phyloP scores from a whole-genome alignment of 2,329 filamentous ascomycete species.

The Paecilomyces dactylethromorphus region DNA sequence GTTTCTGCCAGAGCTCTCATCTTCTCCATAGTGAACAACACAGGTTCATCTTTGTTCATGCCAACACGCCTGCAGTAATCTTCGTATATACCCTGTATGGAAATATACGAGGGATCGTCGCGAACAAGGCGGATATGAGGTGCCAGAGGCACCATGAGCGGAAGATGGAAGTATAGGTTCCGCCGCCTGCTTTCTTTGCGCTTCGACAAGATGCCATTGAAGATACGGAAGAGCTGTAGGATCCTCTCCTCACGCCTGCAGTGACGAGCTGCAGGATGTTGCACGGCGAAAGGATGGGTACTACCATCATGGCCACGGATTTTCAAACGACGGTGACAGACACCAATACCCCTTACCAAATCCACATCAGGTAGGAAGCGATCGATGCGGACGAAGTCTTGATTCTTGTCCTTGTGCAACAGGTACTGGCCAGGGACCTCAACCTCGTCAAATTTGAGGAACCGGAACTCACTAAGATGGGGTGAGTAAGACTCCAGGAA shows the following conservation, averaged over 20 bases:
- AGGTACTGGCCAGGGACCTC: slow-evolving; percentile 96
- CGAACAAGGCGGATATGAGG: slow-evolving; percentile 93
- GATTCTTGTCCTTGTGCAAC: slow-evolving; percentile 97
- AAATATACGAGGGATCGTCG: slow-evolving; percentile 90
- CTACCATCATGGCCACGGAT: slow-evolving; percentile 97
- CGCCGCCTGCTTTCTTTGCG: slow-evolving; percentile 92
- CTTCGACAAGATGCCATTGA: slow-evolving; percentile 85
- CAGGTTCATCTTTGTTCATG: slow-evolving; percentile 89
- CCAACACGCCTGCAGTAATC: slow-evolving; percentile 85
- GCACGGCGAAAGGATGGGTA: slow-evolving; percentile 91
- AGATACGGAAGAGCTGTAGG: slow-evolving; percentile 90
- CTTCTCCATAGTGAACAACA: slow-evolving; percentile 93
- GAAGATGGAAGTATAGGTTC: slow-evolving; percentile 92
- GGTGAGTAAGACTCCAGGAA: slow-evolving; percentile 82
- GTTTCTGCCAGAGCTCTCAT: slow-evolving; percentile 68
- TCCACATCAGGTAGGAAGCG: slow-evolving; percentile 94
- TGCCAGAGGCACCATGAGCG: slow-evolving; percentile 89
- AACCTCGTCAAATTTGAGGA: slow-evolving; percentile 97
- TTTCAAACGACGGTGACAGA: slow-evolving; percentile 86
- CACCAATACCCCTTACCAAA: slow-evolving; percentile 79
- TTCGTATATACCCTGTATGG: slow-evolving; percentile 90
- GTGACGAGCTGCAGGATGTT: slow-evolving; percentile 87
- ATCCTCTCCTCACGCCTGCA: slow-evolving; percentile 93
- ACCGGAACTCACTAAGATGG: slow-evolving; percentile 91
- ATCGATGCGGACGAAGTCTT: slow-evolving; percentile 96